Evolutionary conservation across 2,329 filamentous ascomycete genomes (phyloP).

Genomic region (Diaporthe amygdali): DNA sequence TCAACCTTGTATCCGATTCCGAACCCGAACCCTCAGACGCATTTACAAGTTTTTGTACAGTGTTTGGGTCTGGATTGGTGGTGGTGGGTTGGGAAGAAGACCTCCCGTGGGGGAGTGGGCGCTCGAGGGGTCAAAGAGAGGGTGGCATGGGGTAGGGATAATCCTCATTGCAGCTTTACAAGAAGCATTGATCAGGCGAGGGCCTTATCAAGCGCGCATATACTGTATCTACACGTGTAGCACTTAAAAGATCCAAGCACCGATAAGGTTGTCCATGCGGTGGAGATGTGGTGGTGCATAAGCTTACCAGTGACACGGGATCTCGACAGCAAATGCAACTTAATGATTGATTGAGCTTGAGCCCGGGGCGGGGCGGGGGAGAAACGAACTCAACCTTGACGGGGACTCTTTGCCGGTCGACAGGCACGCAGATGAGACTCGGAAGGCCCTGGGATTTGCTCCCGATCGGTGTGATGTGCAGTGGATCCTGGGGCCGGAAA

Average conservation of each 20-base stretch:
- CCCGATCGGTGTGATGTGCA: constrained; percentile 26
- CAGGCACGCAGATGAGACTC: constrained; percentile 7
- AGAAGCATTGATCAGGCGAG: not conserved
- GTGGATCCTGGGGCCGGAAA: constrained; percentile 25
- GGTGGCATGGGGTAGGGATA: not conserved
- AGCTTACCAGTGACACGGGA: constrained; percentile 7
- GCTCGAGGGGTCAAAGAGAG: not conserved
- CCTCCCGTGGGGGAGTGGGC: not conserved
- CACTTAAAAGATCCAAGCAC: not conserved
- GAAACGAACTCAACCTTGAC: constrained; percentile 13
- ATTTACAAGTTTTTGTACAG: too few relatives aligned
- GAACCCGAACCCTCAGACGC: not conserved
- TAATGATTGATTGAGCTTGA: not conserved
- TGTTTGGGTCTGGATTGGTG: too few relatives aligned
- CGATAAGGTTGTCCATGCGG: not conserved
- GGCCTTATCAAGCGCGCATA: not conserved
- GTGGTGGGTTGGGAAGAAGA: too few relatives aligned
- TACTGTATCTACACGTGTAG: not conserved
- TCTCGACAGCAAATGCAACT: not conserved
- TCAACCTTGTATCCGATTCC: not conserved
- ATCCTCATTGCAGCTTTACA: not conserved
- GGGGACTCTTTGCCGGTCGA: not conserved
- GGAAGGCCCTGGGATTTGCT: not conserved
- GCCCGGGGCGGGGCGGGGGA: not conserved
- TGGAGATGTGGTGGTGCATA: constrained; percentile 1